Conservation (phyloP, 805 yeast species). For the Schizosaccharomyces octosporus region DNA sequence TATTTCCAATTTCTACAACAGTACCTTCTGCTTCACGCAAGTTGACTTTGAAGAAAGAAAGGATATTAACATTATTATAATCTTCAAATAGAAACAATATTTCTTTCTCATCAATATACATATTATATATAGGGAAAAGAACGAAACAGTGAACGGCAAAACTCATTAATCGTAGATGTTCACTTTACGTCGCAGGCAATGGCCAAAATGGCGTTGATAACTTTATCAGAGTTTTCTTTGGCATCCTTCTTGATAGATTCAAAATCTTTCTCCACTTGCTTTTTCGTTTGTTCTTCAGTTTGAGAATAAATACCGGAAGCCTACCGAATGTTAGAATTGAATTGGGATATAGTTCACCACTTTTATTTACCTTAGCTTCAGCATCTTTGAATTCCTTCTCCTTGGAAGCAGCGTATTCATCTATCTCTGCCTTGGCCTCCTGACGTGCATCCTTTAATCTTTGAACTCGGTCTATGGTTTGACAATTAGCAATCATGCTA, state of each 20-base stretch:
- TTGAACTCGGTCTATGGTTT: slow-evolving; percentile 38
- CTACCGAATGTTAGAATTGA: slow-evolving; percentile 5
- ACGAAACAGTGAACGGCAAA: no score
- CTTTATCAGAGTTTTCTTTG: background rate
- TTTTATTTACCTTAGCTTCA: slow-evolving; percentile 27
- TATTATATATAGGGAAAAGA: no score
- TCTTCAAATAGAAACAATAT: no score
- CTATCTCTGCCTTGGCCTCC: slow-evolving; percentile 78
- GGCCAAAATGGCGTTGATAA: background rate
- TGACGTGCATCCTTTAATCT: slow-evolving; percentile 81
- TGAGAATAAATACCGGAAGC: slow-evolving; percentile 53
- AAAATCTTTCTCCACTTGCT: background rate
- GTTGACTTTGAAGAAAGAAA: no score
- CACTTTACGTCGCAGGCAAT: background rate
- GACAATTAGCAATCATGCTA: slow-evolving; percentile 13
- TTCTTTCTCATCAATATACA: no score
- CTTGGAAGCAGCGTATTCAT: slow-evolving; percentile 59
- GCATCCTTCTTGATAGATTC: background rate
- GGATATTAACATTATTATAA: no score
- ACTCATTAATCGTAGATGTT: background rate
- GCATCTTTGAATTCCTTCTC: slow-evolving; percentile 54
- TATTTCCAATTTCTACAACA: no score
- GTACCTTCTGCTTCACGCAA: no score
- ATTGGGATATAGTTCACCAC: background rate
- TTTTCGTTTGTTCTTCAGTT: slow-evolving; percentile 57